Conservation (phyloP, 306 rosid genomes). For the Trichosanthes truncata region DNA sequence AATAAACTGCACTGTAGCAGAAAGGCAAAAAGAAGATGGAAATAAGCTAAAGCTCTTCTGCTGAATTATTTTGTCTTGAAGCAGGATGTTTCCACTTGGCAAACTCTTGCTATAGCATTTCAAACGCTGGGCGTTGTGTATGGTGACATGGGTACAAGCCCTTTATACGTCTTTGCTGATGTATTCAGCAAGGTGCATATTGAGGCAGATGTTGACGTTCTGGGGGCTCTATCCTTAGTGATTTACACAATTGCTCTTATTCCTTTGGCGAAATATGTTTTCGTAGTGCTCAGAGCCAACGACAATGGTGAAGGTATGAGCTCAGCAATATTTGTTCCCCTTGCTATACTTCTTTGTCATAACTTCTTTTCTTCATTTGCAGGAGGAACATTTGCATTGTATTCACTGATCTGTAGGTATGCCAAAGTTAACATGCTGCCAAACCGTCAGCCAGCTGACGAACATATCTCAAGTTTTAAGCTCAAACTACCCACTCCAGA, state of each 20-base stretch:
- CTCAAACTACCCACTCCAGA: slow-evolving; percentile 91
- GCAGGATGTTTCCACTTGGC: slow-evolving; percentile 64
- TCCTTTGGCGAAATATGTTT: slow-evolving; percentile 85
- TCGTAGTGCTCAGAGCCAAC: slow-evolving; percentile 93
- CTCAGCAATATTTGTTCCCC: slow-evolving; percentile 7
- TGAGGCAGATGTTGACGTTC: slow-evolving; percentile 59
- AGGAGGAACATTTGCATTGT: slow-evolving; percentile 98
- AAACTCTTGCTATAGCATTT: slow-evolving; percentile 60
- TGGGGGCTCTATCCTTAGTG: slow-evolving; percentile 91
- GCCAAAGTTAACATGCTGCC: slow-evolving; percentile 80
- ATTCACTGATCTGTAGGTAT: slow-evolving; percentile 91
- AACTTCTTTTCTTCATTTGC: slow-evolving; percentile 22
- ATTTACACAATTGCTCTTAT: slow-evolving; percentile 86
- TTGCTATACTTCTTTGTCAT: slow-evolving; percentile 7
- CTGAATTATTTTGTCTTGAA: not conserved
- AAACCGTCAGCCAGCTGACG: slow-evolving; percentile 88
- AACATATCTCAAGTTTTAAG: slow-evolving; percentile 74
- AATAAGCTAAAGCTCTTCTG: not conserved
- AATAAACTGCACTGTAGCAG: not conserved
- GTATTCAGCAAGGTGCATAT: slow-evolving; percentile 78
- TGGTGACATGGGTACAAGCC: slow-evolving; percentile 97
- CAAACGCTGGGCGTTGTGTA: slow-evolving; percentile 97
- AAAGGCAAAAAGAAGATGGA: not conserved
- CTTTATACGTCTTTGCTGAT: slow-evolving; percentile 82
- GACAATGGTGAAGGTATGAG: slow-evolving; percentile 85